phyloP scores from a whole-genome alignment of 1,139 yeast genomes.

The Starmera stellimalicola region DNA sequence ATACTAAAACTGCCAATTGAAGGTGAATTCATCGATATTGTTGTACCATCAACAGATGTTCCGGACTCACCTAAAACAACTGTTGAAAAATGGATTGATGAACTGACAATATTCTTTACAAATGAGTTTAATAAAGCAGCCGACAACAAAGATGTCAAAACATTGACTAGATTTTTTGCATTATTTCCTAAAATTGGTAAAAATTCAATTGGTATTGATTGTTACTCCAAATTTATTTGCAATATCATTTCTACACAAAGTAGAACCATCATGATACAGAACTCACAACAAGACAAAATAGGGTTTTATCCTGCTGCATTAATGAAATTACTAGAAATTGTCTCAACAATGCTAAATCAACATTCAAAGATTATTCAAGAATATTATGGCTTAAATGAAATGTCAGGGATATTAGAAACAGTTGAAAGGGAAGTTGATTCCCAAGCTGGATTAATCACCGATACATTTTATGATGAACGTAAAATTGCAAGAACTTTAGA shows the following conservation, averaged over 20 bases:
- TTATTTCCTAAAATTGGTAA: constrained; percentile 80
- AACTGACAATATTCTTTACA: constrained; percentile 49
- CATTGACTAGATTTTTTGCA: constrained; percentile 70
- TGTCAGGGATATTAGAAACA: constrained; percentile 56
- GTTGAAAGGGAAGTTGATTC: constrained; percentile 86
- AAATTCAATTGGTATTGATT: constrained; percentile 60
- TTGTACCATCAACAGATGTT: constrained; percentile 86
- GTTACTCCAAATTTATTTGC: constrained; percentile 81
- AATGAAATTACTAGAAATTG: constrained; percentile 72
- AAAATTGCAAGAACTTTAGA: constrained; percentile 45
- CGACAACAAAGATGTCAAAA: constrained; percentile 49
- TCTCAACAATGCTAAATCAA: constrained; percentile 76
- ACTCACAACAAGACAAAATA: constrained; percentile 21
- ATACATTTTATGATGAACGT: constrained; percentile 73
- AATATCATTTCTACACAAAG: constrained; percentile 76
- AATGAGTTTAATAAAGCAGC: constrained; percentile 68
- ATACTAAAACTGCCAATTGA: constrained; percentile 48
- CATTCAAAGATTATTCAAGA: constrained; percentile 72
- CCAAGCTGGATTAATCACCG: constrained; percentile 81
- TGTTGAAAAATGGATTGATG: constrained; percentile 46
- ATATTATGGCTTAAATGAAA: constrained; percentile 60
- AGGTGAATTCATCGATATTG: constrained; percentile 71
- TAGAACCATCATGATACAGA: constrained; percentile 45
- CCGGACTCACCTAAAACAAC: constrained; percentile 69
- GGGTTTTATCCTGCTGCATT: constrained; percentile 58